These are phyloP conservation scores for Coemansia sp. DNA, from an alignment of 192 early-diverging fungal species.

Conservation along the genomic window DNA sequence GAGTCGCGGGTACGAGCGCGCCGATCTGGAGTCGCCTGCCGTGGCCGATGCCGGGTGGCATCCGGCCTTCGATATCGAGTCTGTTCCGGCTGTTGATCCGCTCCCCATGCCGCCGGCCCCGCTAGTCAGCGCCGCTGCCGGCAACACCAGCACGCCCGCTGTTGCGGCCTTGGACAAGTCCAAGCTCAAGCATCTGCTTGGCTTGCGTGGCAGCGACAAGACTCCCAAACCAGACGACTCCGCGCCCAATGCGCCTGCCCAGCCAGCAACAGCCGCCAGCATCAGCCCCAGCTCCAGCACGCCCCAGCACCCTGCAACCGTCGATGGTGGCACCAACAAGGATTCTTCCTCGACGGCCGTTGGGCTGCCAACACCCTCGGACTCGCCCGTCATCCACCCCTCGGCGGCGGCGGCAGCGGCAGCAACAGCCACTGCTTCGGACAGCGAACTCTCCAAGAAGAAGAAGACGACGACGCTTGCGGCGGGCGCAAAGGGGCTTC, in stretches of 20 bases:
- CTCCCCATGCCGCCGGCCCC: constrained; percentile 30
- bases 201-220: neutral
- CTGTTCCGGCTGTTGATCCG: constrained; percentile 17
- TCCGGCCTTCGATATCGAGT: constrained; percentile 40
- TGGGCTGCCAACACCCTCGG: constrained; percentile 24
- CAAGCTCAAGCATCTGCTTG: constrained; percentile 40
- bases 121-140: neutral
- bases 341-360: neutral
- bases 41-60: constrained; percentile 19
- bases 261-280: neutral
- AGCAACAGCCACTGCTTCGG: neutral
- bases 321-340: neutral
- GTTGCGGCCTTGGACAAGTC: constrained; percentile 34
- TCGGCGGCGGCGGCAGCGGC: neutral
- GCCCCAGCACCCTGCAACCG: no score
- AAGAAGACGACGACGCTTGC: constrained; percentile 9
- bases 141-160: neutral
- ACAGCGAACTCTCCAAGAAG: neutral
- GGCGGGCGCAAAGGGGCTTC: constrained; percentile 21
- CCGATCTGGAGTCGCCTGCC: constrained; percentile 1
- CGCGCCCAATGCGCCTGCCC: neutral
- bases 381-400: constrained; percentile 23
- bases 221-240: no score
- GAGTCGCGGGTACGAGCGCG: constrained; percentile 13
- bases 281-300: neutral